Percentiles rank a stretch among this genome's conserved stretches.
Conservation (phyloP, 23 red algal species). For the Rhodosorus marinus region DNA sequence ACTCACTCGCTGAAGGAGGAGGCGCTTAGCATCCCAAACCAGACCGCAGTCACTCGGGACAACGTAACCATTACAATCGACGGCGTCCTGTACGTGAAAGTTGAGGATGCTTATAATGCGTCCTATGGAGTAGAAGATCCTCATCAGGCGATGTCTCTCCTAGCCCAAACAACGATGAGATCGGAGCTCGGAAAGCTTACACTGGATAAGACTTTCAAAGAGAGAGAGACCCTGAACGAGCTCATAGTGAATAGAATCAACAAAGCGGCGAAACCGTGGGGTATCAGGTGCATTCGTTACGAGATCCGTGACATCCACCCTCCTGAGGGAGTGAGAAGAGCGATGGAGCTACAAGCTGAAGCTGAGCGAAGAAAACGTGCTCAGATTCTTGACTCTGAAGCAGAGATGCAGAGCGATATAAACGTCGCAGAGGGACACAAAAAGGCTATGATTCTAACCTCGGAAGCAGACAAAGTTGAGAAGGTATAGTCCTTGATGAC, state of each 20-base stretch:
- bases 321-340: constrained; percentile 60
- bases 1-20: constrained; percentile 57
- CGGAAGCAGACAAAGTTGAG: constrained; percentile 59
- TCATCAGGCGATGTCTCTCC: constrained; percentile 34
- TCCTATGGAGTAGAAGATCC: constrained; percentile 83
- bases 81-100: constrained; percentile 39
- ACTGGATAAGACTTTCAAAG: constrained; percentile 61
- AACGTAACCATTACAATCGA: constrained; percentile 66
- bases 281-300: constrained; percentile 75
- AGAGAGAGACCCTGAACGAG: constrained; percentile 38
- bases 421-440: constrained; percentile 79
- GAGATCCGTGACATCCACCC: constrained; percentile 66
- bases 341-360: constrained; percentile 66
- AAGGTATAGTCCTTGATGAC: too few species aligned
- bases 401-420: constrained; percentile 46
- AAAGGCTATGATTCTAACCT: constrained; percentile 39
- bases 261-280: constrained; percentile 49
- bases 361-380: constrained; percentile 59
- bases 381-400: constrained; percentile 62
- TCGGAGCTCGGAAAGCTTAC: constrained; percentile 63
- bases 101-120: constrained; percentile 54
- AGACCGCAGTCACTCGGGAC: constrained; percentile 63
- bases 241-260: constrained; percentile 50
- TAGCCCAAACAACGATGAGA: constrained; percentile 61
- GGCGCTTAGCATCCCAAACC: constrained; percentile 52